Conservation (phyloP, 345 rosid genomes). For the Carallia brachiata region DNA sequence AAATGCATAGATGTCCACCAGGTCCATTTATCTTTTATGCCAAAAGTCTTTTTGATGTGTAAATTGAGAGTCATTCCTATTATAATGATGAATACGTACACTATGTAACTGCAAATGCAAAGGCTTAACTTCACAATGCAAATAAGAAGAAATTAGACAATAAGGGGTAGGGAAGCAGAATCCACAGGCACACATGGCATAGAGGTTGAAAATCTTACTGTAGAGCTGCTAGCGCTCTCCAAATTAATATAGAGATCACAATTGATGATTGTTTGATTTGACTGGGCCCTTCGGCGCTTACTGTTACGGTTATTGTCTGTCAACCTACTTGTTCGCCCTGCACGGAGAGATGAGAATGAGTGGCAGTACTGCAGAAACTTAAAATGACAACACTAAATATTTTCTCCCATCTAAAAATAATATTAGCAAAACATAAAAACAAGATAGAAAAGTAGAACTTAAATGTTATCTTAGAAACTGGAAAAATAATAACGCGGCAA, state of each 20-base stretch:
- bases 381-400: too few relatives aligned
- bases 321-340: constrained; percentile 32
- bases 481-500: neutral
- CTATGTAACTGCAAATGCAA: too few relatives aligned
- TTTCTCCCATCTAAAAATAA: neutral
- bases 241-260: constrained; percentile 47
- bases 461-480: neutral
- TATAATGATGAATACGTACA: too few relatives aligned
- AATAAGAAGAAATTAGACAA: neutral
- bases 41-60: too few relatives aligned
- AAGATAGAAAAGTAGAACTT: neutral
- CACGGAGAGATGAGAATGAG: constrained; percentile 1
- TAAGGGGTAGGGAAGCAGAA: neutral
- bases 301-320: constrained; percentile 19
- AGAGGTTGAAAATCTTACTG: constrained; percentile 31
- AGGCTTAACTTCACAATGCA: neutral
- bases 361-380: too few relatives aligned
- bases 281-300: constrained; percentile 46
- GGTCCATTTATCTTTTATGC: too few relatives aligned
- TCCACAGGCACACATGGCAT: neutral
- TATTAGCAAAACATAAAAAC: neutral
- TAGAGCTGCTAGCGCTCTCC: constrained; percentile 41
- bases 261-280: constrained; percentile 30
- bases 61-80: too few relatives aligned
- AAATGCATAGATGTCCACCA: too few relatives aligned